Percentiles rank a stretch among this genome's conserved stretches.
Evolutionary conservation across 140 eudicot genomes (phyloP).

Genomic region (Oenanthe javanica): DNA sequence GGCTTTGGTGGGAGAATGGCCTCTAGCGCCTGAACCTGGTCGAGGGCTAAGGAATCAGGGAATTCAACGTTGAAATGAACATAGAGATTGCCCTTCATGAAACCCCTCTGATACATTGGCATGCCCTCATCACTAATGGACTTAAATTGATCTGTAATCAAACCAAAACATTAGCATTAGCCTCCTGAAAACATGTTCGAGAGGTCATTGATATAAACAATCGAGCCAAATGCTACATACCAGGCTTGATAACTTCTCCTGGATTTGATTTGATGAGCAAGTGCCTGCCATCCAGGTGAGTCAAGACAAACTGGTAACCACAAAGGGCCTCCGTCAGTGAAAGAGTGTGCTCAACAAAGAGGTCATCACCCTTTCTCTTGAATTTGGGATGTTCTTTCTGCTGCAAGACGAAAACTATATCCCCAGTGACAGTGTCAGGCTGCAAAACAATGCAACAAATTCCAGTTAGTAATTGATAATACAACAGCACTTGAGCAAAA

Average conservation of each 20-base stretch:
- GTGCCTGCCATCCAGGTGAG: conserved; percentile 50
- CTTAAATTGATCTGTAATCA: conserved; percentile 48
- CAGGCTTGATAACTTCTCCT: conserved; percentile 49
- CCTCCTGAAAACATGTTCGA: not conserved
- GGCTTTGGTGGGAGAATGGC: conserved; percentile 38
- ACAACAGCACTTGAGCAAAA: no score
- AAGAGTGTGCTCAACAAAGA: conserved; percentile 42
- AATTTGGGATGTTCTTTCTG: conserved; percentile 68
- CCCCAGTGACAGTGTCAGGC: conserved; percentile 60
- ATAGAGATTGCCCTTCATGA: conserved; percentile 59
- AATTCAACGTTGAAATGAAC: conserved; percentile 55
- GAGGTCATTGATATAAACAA: not conserved
- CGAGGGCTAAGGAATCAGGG: conserved; percentile 35
- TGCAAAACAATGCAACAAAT: conserved; percentile 17
- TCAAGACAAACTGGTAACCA: conserved; percentile 52
- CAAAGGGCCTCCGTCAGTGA: conserved; percentile 51
- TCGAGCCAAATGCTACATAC: not conserved
- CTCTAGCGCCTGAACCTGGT: conserved; percentile 34
- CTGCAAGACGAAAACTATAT: conserved; percentile 50
- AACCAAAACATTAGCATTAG: not conserved
- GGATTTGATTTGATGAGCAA: conserved; percentile 50
- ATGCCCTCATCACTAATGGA: conserved; percentile 71
- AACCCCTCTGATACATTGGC: conserved; percentile 61
- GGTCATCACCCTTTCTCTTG: conserved; percentile 57
- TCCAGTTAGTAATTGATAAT: no score